phyloP scores from a whole-genome alignment of 208 protist genomes.

The Trypanosoma caninum region DNA sequence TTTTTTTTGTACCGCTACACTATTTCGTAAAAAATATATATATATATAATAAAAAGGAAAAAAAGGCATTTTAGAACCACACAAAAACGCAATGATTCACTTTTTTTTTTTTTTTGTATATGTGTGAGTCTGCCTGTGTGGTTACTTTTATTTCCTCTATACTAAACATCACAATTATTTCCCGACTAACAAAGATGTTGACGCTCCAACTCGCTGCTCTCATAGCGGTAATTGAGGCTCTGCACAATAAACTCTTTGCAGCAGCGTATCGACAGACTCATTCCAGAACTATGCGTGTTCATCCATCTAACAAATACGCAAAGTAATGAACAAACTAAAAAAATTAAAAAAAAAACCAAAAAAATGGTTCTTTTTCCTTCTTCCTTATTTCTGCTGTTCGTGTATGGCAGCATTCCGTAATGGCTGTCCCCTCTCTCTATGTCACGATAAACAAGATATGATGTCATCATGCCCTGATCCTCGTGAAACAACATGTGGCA shows the following conservation, averaged over 20 bases:
- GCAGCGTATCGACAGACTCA: not conserved
- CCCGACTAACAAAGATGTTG: slow-evolving; percentile 2
- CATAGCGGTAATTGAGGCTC: not conserved
- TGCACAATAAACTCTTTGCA: not conserved
- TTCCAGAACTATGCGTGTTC: not conserved
- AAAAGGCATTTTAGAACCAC: too few species aligned
- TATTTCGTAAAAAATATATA: too few species aligned
- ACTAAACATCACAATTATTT: too few species aligned
- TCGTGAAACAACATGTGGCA: slow-evolving; percentile 81
- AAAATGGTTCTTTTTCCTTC: slow-evolving; percentile 2
- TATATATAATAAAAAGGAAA: too few species aligned
- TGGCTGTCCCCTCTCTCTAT: not conserved
- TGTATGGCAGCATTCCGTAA: not conserved
- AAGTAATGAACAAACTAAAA: slow-evolving; percentile 17
- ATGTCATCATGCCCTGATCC: slow-evolving; percentile 85
- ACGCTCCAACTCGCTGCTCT: slow-evolving; percentile 8
- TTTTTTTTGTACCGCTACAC: too few species aligned
- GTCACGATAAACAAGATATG: slow-evolving; percentile 55
- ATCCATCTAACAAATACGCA: slow-evolving; percentile 7
- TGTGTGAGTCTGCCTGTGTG: too few species aligned
- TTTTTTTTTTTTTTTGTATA: too few species aligned
- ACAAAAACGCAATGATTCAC: too few species aligned
- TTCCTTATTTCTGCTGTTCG: not conserved
- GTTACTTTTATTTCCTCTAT: too few species aligned
- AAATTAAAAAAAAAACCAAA: slow-evolving; percentile 16